Base-by-base conservation (phyloP, 140 eudicot species). In the Flaveria floridana region DNA sequence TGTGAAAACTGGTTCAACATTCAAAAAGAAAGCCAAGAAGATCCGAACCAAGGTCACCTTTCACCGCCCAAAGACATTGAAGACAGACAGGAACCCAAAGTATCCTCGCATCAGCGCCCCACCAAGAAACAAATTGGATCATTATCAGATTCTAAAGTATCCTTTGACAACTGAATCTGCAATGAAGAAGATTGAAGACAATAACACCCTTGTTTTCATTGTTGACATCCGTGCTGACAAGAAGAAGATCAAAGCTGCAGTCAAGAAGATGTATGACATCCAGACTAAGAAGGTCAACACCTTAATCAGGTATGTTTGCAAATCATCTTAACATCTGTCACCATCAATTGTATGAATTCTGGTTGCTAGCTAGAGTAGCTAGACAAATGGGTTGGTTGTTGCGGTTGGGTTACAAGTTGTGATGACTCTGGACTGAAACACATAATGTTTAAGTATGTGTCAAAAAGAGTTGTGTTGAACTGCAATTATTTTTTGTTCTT, bases 281-380 rank as follows among this genome's bases (percentile, higher is more conserved):
- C 91, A 91, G 85, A 84, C 96, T 61, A 91, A 91, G 87, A 89
- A 91, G 73, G 91, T 91, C 6, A 91, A 89, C 77, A 91, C 97
- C 4, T 82, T 91, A 58, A 89, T 91, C 86, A 91, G 96, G 96
- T 89, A 85, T 53, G 3, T 18, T n/a, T 16, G n/a, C 46, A 0
- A 39, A 11, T 41, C 25, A 1, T 76, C 2, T 8, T 15, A 52
- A 10, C 10, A 16, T 10, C 6, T 1, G 30, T 16, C 50, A n/a
- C 11, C 16, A 5, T 26, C 7, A 26, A 23, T n/a, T 15, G 23
- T 14, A 15, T 64, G 69, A 64, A 6, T 15, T 28, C 18, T 7
- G 48, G 48, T 14, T 64, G 70, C 70, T 30, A 28, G 69, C 48
- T 64, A 34, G 65, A 8, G 6, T 1, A 63, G 44, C 6, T 28